Evolutionary conservation across 495 filamentous ascomycete species (phyloP).

Genomic region (Rostrohypoxylon terebratum): DNA sequence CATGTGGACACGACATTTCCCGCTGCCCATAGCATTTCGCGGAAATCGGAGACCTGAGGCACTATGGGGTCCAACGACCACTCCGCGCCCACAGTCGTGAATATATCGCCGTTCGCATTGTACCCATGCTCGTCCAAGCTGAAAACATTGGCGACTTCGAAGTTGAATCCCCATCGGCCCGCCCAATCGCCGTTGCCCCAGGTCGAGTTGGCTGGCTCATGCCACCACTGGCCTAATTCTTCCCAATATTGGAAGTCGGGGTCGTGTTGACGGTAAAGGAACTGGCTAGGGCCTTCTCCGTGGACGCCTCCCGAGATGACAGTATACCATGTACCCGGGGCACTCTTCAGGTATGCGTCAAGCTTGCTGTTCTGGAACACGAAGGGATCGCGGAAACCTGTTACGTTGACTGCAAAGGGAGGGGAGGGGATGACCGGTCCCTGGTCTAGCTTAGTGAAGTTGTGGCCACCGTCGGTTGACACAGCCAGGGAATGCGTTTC

Average conservation of each 20-base stretch:
- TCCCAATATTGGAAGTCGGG: conserved; percentile 51
- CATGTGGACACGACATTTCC: conserved; percentile 18
- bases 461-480: conserved; percentile 47
- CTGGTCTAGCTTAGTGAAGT: conserved; percentile 49
- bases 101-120: conserved; percentile 40
- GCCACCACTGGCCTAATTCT: conserved; percentile 45
- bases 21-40: conserved; percentile 44
- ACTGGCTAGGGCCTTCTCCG: conserved; percentile 45
- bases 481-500: conserved; percentile 53
- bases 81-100: conserved; percentile 40
- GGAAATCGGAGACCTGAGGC: conserved; percentile 42
- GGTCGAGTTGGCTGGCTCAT: conserved; percentile 44
- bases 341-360: conserved; percentile 41
- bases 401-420: conserved; percentile 45
- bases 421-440: conserved; percentile 47
- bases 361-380: conserved; percentile 47
- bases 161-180: conserved; percentile 43
- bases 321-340: conserved; percentile 45
- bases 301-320: conserved; percentile 49
- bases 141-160: conserved; percentile 41
- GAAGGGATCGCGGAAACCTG: conserved; percentile 51
- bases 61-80: conserved; percentile 43
- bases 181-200: conserved; percentile 45
- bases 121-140: conserved; percentile 36
- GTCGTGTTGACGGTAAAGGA: conserved; percentile 50